Conservation (phyloP, 1,284 basidiomycete genomes). For the Pseudozyma tsukubaensis region DNA sequence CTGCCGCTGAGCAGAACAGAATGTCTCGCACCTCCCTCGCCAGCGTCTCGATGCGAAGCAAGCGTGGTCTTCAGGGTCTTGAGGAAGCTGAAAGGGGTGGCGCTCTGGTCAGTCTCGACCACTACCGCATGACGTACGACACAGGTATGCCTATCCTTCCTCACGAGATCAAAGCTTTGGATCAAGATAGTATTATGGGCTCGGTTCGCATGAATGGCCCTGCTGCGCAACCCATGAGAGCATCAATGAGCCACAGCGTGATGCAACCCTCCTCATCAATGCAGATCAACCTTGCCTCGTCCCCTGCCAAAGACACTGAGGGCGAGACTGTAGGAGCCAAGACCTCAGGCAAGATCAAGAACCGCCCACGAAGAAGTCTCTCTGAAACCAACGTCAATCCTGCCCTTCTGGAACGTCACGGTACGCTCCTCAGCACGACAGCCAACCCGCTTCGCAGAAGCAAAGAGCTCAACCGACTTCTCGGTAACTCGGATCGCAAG, state of each 20-base stretch:
- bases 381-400: conserved; percentile 32
- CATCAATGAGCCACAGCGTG: conserved; percentile 17
- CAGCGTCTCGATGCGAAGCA: conserved; percentile 51
- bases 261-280: conserved; percentile 4
- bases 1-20: conserved; percentile 35
- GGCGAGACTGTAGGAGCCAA: conserved; percentile 1
- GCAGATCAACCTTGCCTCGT: conserved; percentile 14
- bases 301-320: not conserved
- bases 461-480: conserved; percentile 56
- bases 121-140: conserved; percentile 45
- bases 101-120: conserved; percentile 56
- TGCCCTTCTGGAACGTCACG: conserved; percentile 50
- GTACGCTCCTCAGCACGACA: conserved; percentile 54
- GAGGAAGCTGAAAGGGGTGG: conserved; percentile 57
- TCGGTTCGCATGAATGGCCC: conserved; percentile 26
- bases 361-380: conserved; percentile 36
- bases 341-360: conserved; percentile 20
- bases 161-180: conserved; percentile 42
- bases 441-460: conserved; percentile 55
- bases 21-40: conserved; percentile 35
- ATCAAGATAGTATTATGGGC: conserved; percentile 55
- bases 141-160: conserved; percentile 51
- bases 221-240: conserved; percentile 16
- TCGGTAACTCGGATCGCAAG: conserved; percentile 54
- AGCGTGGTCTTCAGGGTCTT: conserved; percentile 46